Percentiles rank a stretch among this genome's conserved stretches.
These are phyloP conservation scores for Boletales sp. DNA, from an alignment of 768 basidiomycete species.

Conservation along the genomic window DNA sequence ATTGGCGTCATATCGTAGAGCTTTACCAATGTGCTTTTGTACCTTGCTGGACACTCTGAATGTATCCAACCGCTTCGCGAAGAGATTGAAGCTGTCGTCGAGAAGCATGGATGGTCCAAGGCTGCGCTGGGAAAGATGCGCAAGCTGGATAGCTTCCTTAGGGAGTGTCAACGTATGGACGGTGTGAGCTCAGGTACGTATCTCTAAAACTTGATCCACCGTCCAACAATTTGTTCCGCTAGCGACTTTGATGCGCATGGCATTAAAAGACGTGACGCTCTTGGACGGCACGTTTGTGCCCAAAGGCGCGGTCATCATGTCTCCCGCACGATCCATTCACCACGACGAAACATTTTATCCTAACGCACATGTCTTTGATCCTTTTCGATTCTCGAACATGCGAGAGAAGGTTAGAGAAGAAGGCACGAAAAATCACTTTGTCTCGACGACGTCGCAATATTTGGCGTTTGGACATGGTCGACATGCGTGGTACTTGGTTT, in stretches of 20 bases:
- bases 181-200: slow-evolving; percentile 25
- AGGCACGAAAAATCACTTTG: slow-evolving; percentile 33
- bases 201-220: not conserved
- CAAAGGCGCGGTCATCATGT: slow-evolving; percentile 24
- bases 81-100: slow-evolving; percentile 33
- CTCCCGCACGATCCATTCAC: slow-evolving; percentile 21
- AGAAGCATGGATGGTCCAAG: slow-evolving; percentile 27
- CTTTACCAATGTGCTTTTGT: slow-evolving; percentile 32
- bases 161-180: slow-evolving; percentile 32
- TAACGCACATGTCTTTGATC: slow-evolving; percentile 39
- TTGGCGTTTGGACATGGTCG: slow-evolving; percentile 36
- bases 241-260: slow-evolving; percentile 32
- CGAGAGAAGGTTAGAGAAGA: slow-evolving; percentile 30
- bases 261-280: slow-evolving; percentile 31
- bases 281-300: slow-evolving; percentile 39
- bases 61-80: slow-evolving; percentile 33
- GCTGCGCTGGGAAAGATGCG: slow-evolving; percentile 25
- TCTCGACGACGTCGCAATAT: slow-evolving; percentile 31
- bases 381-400: slow-evolving; percentile 45
- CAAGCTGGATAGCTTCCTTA: slow-evolving; percentile 40
- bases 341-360: slow-evolving; percentile 23
- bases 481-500: slow-evolving; percentile 22
- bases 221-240: not conserved
- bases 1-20: slow-evolving; percentile 14
- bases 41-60: slow-evolving; percentile 34